A percentile compares a stretch with the other conserved stretches of the same genome.
Conservation (phyloP, 78 protist species). For the Guillardia theta region DNA sequence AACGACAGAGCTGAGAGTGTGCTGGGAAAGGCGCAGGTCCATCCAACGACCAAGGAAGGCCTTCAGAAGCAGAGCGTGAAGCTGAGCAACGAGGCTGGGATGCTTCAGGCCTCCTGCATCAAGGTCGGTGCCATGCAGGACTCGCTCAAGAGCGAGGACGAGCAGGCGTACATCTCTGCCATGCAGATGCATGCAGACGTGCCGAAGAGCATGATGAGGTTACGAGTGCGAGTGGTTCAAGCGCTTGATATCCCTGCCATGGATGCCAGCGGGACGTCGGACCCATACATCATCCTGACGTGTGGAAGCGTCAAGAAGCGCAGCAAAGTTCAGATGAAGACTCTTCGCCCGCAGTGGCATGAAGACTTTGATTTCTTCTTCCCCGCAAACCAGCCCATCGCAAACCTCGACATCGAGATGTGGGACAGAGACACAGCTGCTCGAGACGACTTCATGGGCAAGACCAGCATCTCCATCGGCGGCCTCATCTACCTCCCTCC, state of each 20-base stretch:
- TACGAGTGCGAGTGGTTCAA: not conserved
- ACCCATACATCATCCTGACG: not conserved
- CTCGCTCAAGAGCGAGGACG: not conserved
- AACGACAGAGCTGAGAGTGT: too few relatives aligned
- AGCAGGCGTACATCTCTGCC: not conserved
- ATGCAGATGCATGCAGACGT: not conserved
- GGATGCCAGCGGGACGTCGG: not conserved
- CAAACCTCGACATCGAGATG: not conserved
- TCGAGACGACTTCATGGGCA: not conserved
- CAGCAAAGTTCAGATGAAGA: not conserved
- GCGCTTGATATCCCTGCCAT: not conserved
- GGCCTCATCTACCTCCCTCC: not conserved
- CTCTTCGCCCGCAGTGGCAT: not conserved
- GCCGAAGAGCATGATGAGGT: not conserved
- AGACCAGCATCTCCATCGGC: not conserved
- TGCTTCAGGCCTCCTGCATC: not conserved
- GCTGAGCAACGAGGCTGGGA: not conserved
- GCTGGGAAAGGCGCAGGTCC: too few relatives aligned
- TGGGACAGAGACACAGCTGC: not conserved
- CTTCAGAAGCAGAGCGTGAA: not conserved
- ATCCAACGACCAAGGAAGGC: not conserved
- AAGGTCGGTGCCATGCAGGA: not conserved
- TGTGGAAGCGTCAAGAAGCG: not conserved
- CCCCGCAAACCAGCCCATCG: not conserved
- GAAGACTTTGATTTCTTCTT: constrained; percentile 15